phyloP scores from a whole-genome alignment of 306 rosid genomes.

The Cucurbita moschata region DNA sequence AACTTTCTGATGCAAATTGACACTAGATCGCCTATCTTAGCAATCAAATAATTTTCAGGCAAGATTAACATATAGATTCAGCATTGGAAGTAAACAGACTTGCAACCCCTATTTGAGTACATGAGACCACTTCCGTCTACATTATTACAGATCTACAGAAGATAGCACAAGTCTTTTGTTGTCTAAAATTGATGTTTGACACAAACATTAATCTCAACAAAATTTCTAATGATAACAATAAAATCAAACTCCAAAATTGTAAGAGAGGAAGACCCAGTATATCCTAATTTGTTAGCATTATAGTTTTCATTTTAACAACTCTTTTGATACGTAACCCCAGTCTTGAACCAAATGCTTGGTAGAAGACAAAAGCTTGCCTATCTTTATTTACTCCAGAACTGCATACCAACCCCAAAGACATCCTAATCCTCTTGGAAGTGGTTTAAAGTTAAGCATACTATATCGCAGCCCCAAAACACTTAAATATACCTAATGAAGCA shows the following conservation, averaged over 20 bases:
- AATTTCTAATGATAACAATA: background rate
- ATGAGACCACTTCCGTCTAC: background rate
- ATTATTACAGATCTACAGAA: background rate
- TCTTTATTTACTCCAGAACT: background rate
- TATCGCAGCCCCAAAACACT: background rate
- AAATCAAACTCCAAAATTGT: background rate
- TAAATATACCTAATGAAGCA: slow-evolving; percentile 35
- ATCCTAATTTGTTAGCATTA: background rate
- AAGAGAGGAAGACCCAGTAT: background rate
- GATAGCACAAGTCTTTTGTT: background rate
- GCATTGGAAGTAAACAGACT: background rate
- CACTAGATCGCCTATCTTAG: background rate
- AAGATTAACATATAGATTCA: background rate
- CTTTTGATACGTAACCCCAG: background rate
- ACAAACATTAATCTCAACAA: background rate
- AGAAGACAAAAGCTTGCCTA: background rate
- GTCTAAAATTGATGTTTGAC: background rate
- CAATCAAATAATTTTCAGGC: too few species aligned
- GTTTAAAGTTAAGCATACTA: background rate
- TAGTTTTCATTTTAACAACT: background rate
- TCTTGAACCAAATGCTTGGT: background rate
- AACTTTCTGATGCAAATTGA: background rate
- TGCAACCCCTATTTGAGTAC: background rate
- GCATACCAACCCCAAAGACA: background rate
- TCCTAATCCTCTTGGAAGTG: background rate